Conservation (phyloP, 1,284 basidiomycete species). For the Pseudozyma thailandica region DNA sequence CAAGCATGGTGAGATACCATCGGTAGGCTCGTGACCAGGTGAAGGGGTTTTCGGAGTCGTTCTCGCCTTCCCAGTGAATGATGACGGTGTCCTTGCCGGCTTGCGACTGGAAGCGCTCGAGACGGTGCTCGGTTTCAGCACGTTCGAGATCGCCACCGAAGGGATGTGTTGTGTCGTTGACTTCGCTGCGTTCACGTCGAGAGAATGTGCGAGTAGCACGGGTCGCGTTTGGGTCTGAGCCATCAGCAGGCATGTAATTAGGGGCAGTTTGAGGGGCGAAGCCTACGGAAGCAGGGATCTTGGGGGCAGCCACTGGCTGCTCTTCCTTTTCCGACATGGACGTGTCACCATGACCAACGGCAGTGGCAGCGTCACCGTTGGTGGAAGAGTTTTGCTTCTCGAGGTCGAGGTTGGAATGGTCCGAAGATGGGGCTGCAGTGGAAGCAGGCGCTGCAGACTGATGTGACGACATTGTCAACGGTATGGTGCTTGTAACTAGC, state of each 20-base stretch:
- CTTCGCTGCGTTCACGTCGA: conserved; percentile 33
- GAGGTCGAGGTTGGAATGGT: conserved; percentile 26
- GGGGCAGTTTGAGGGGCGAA: conserved; percentile 21
- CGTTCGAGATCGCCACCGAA: conserved; percentile 56
- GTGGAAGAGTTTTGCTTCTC: conserved; percentile 45
- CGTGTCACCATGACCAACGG: conserved; percentile 20
- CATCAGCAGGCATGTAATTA: conserved; percentile 33
- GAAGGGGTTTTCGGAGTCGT: conserved; percentile 73
- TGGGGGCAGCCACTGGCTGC: background rate
- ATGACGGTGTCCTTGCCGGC: conserved; percentile 59
- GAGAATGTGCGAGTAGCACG: conserved; percentile 50
- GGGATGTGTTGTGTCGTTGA: conserved; percentile 29
- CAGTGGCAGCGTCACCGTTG: conserved; percentile 35
- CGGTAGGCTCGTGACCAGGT: conserved; percentile 74
- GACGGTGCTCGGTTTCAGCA: conserved; percentile 35
- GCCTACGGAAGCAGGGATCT: conserved; percentile 12
- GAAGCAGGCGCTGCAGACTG: conserved; percentile 13
- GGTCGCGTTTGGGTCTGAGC: conserved; percentile 9
- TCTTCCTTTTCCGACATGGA: conserved; percentile 30
- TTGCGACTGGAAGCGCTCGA: conserved; percentile 56
- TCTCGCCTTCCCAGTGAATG: conserved; percentile 65
- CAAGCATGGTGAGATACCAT: conserved; percentile 76
- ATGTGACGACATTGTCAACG: conserved; percentile 22
- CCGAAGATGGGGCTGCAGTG: conserved; percentile 19
- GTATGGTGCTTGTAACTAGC: background rate